Evolutionary conservation across 495 filamentous ascomycete genomes (phyloP).

Genomic region (Penicillium tannophilum): DNA sequence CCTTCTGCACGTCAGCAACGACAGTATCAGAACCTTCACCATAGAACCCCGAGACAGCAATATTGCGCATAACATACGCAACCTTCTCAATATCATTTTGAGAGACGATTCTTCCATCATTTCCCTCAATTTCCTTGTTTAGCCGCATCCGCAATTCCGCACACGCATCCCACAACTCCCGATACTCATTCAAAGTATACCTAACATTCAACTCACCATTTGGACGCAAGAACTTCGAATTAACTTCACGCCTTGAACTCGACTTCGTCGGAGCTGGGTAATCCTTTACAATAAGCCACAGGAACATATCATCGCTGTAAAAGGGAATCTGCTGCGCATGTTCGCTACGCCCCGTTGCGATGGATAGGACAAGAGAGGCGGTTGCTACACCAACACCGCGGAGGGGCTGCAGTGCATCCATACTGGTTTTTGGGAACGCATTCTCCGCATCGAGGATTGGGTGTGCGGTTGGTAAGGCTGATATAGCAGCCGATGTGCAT

Average conservation of each 20-base stretch:
- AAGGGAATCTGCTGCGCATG: slow-evolving; percentile 57
- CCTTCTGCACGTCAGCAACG: slow-evolving; percentile 2
- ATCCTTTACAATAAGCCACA: slow-evolving; percentile 58
- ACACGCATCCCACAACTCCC: slow-evolving; percentile 49
- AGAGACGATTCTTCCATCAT: slow-evolving; percentile 36
- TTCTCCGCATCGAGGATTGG: slow-evolving; percentile 8
- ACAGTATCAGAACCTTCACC: background rate
- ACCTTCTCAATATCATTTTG: slow-evolving; percentile 67
- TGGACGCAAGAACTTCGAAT: slow-evolving; percentile 26
- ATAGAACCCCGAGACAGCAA: slow-evolving; percentile 32
- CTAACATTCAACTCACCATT: slow-evolving; percentile 56
- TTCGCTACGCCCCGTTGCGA: slow-evolving; percentile 45
- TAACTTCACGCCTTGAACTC: slow-evolving; percentile 21
- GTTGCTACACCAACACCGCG: slow-evolving; percentile 74
- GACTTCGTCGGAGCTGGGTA: slow-evolving; percentile 13
- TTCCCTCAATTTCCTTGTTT: slow-evolving; percentile 11
- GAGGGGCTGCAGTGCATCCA: slow-evolving; percentile 52
- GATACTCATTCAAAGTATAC: slow-evolving; percentile 68
- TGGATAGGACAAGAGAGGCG: slow-evolving; percentile 68
- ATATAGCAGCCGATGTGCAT: slow-evolving; percentile 52
- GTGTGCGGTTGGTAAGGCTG: slow-evolving; percentile 23
- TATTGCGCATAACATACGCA: slow-evolving; percentile 58
- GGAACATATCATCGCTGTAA: slow-evolving; percentile 75
- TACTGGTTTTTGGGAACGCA: slow-evolving; percentile 45
- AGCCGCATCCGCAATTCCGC: slow-evolving; percentile 50